These are phyloP conservation scores for Sporothrix pseudoabietina DNA, from an alignment of 2,329 filamentous ascomycete genomes.

Conservation along the genomic window DNA sequence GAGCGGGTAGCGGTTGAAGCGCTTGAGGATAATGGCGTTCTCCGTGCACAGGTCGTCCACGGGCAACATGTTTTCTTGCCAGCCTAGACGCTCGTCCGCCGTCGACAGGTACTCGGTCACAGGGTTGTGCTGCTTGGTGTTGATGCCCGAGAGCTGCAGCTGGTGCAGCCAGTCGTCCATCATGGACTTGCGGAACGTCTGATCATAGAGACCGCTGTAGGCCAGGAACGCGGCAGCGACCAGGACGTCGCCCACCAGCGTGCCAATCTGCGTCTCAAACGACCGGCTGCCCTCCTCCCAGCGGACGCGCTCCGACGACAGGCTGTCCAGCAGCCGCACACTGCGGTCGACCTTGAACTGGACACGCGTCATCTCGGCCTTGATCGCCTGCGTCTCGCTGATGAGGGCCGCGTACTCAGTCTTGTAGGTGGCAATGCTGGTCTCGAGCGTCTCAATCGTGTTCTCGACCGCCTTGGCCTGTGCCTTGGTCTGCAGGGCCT, in stretches of 20 bases:
- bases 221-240: constrained; percentile 97
- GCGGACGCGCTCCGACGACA: constrained; percentile 87
- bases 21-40: constrained; percentile 94
- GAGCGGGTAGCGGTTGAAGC: constrained; percentile 96
- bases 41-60: constrained; percentile 98
- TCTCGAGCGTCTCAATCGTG: constrained; percentile 79
- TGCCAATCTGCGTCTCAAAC: constrained; percentile 97
- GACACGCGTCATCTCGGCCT: constrained; percentile 91
- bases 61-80: constrained; percentile 91
- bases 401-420: constrained; percentile 93
- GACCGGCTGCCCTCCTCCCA: constrained; percentile 98
- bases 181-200: constrained; percentile 97
- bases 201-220: constrained; percentile 95
- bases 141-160: constrained; percentile 87
- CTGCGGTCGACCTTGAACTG: constrained; percentile 98
- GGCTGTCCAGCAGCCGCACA: constrained; percentile 87
- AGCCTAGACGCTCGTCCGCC: constrained; percentile 89
- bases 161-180: constrained; percentile 97
- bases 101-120: constrained; percentile 96
- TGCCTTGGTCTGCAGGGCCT: constrained; percentile 88
- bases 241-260: constrained; percentile 91
- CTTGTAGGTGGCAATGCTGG: constrained; percentile 94
- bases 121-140: constrained; percentile 90
- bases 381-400: constrained; percentile 96
- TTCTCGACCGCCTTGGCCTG: constrained; percentile 90